Evolutionary conservation across 495 filamentous ascomycete species (phyloP).

Genomic region (Penicillium daleae): DNA sequence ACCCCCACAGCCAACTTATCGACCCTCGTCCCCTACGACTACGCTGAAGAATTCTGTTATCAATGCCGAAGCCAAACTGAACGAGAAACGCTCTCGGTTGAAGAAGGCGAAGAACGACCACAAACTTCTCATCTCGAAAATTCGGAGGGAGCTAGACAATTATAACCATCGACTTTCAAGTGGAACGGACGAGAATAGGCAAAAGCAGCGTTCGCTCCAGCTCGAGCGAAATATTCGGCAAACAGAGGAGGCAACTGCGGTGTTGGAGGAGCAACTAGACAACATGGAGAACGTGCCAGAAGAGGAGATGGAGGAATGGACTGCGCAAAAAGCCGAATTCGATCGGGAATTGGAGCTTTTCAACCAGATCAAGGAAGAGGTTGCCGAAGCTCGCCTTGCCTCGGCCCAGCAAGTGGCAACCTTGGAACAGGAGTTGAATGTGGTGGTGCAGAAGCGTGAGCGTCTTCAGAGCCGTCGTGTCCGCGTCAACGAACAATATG

Average conservation of each 20-base stretch:
- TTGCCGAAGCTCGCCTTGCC: conserved; percentile 63
- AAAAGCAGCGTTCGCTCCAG: conserved; percentile 76
- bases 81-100: conserved; percentile 73
- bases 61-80: conserved; percentile 75
- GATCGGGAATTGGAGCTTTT: conserved; percentile 66
- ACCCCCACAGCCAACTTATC: conserved; percentile 62
- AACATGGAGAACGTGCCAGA: conserved; percentile 69
- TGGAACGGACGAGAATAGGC: conserved; percentile 79
- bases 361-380: conserved; percentile 59
- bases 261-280: conserved; percentile 66
- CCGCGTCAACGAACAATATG: conserved; percentile 77
- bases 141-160: conserved; percentile 82
- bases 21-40: conserved; percentile 84
- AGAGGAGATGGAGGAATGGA: conserved; percentile 63
- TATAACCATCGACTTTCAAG: conserved; percentile 69
- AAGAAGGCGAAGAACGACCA: conserved; percentile 81
- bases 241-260: conserved; percentile 73
- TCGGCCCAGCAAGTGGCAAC: conserved; percentile 65
- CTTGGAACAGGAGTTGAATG: conserved; percentile 67
- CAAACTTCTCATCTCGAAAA: conserved; percentile 66
- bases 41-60: conserved; percentile 87
- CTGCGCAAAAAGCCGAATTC: conserved; percentile 62
- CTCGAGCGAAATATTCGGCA: conserved; percentile 80
- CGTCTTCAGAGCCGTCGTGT: conserved; percentile 74
- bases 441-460: conserved; percentile 74